Evolutionary conservation across 768 basidiomycete species (phyloP).

Genomic region (Tricholoma saponaceum): DNA sequence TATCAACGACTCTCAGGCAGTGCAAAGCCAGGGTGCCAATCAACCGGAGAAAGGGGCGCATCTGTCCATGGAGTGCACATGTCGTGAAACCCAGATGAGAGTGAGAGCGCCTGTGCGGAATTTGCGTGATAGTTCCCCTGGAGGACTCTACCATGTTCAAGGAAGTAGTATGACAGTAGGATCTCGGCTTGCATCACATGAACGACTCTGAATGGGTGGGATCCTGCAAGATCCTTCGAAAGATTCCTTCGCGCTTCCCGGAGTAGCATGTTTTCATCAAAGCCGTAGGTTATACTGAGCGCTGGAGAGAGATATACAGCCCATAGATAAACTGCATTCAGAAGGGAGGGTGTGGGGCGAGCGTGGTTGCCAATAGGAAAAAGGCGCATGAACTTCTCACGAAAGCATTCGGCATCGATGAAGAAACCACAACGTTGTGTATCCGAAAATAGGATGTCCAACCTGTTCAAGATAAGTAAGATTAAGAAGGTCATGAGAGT

Average conservation of each 20-base stretch:
- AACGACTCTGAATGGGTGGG: constrained; percentile 35
- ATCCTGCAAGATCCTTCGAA: constrained; percentile 31
- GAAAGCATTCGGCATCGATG: constrained; percentile 42
- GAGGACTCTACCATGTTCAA: constrained; percentile 40
- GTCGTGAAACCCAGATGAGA: constrained; percentile 34
- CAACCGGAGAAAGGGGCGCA: not conserved
- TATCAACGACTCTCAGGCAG: not conserved
- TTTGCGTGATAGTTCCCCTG: constrained; percentile 47
- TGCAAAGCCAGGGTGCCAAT: not conserved
- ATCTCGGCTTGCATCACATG: constrained; percentile 48
- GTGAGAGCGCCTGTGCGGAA: constrained; percentile 38
- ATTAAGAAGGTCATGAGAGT: not conserved
- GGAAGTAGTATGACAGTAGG: constrained; percentile 50
- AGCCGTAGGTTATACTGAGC: constrained; percentile 6
- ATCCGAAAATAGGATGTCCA: constrained; percentile 34
- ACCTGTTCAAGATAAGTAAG: constrained; percentile 7
- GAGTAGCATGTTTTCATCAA: constrained; percentile 36
- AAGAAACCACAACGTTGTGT: constrained; percentile 50
- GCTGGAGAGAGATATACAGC: constrained; percentile 25
- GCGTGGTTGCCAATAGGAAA: constrained; percentile 24
- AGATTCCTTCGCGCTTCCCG: constrained; percentile 34
- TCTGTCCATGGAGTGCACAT: constrained; percentile 16
- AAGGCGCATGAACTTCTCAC: constrained; percentile 25
- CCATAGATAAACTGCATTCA: constrained; percentile 37
- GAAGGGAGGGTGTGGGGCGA: constrained; percentile 33